phyloP scores from a whole-genome alignment of 192 early-diverging fungal species.

The Dimargaris cristalligena region DNA sequence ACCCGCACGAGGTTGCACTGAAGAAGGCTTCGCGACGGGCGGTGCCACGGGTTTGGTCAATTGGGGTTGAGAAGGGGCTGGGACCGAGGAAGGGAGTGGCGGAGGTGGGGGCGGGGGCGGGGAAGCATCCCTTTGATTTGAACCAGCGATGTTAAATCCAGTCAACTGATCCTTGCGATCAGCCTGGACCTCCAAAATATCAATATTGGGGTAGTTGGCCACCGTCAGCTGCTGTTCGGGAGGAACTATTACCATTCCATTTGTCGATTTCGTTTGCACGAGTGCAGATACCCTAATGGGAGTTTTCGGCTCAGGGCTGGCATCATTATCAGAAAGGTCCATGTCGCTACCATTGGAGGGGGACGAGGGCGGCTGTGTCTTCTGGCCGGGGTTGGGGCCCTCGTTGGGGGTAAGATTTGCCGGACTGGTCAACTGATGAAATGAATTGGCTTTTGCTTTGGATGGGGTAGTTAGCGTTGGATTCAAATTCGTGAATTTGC shows the following conservation, averaged over 20 bases:
- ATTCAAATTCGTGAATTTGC: neutral
- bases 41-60: too few species aligned
- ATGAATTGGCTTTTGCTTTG: neutral
- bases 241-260: neutral
- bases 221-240: neutral
- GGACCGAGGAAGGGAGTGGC: too few species aligned
- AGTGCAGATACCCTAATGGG: too few species aligned
- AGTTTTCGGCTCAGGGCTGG: too few species aligned
- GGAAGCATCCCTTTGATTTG: neutral
- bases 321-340: too few species aligned
- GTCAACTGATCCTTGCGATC: neutral
- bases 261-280: neutral
- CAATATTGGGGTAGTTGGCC: neutral
- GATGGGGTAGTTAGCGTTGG: neutral
- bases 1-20: too few species aligned
- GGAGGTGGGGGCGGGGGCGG: neutral
- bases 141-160: neutral
- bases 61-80: too few species aligned
- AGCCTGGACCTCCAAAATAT: neutral
- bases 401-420: neutral
- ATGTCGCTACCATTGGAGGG: neutral
- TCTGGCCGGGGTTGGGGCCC: neutral
- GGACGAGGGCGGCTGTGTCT: too few species aligned
- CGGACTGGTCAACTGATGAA: neutral
- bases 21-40: too few species aligned